Conservation (phyloP, 78 protist genomes). For the Isochrysis galbana region DNA sequence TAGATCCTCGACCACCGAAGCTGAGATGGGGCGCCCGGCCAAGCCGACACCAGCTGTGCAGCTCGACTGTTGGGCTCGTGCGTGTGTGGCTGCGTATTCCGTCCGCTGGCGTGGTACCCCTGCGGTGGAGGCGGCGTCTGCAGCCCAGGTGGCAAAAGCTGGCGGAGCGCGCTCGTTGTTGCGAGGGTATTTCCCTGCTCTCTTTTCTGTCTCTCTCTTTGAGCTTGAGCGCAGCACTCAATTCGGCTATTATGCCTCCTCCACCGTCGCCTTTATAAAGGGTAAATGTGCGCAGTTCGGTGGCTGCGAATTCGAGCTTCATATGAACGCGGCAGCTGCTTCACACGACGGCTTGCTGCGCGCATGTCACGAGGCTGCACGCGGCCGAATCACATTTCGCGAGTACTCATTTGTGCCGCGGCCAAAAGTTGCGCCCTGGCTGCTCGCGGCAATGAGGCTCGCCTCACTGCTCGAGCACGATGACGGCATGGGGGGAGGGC, state of each 20-base stretch:
- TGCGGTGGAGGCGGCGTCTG: not conserved
- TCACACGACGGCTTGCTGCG: not conserved
- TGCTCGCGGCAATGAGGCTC: not conserved
- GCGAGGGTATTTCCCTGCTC: not conserved
- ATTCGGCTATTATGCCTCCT: not conserved
- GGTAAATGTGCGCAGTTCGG: not conserved
- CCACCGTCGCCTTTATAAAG: not conserved
- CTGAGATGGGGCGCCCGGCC: too few species aligned
- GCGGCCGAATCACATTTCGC: not conserved
- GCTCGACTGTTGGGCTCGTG: not conserved
- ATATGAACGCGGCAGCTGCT: not conserved
- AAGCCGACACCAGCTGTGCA: too few species aligned
- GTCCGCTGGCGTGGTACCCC: not conserved
- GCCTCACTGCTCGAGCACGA: not conserved
- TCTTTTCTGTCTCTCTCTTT: constrained; percentile 3
- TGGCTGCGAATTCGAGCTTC: not conserved
- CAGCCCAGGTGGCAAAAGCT: not conserved
- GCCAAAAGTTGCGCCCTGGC: not conserved
- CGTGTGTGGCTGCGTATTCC: not conserved
- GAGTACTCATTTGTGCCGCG: not conserved
- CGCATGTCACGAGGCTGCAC: not conserved
- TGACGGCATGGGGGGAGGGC: not conserved
- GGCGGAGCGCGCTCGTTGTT: not conserved
- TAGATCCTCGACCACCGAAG: too few species aligned
- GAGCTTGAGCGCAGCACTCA: not conserved